Percentiles rank a stretch among this genome's conserved stretches.
Evolutionary conservation across 2,329 filamentous ascomycete species (phyloP).

Genomic region (Paraphaeosphaeria minitans): DNA sequence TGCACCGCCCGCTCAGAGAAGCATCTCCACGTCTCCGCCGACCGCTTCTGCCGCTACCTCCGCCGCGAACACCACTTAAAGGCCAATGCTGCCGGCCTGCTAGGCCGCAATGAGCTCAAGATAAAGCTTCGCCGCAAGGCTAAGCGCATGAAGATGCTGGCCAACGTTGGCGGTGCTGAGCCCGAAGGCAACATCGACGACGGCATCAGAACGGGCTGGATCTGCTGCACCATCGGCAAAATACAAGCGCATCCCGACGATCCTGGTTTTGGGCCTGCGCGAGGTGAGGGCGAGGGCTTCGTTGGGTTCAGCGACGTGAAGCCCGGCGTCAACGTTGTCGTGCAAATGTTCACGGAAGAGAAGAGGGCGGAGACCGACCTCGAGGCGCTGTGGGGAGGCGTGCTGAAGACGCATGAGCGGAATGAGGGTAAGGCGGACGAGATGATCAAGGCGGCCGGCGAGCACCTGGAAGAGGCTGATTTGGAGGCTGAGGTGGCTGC

Average conservation of each 20-base stretch:
- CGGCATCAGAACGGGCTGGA: constrained; percentile 91
- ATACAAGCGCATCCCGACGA: constrained; percentile 61
- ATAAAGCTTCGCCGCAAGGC: constrained; percentile 81
- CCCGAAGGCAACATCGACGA: constrained; percentile 72
- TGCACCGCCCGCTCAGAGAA: constrained; percentile 90
- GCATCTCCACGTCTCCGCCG: constrained; percentile 88
- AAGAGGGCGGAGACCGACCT: constrained; percentile 71
- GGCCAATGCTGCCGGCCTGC: constrained; percentile 82
- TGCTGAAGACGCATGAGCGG: constrained; percentile 50
- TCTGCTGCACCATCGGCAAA: constrained; percentile 86
- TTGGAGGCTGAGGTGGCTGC: constrained; percentile 16
- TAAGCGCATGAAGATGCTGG: constrained; percentile 80
- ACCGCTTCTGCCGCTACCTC: constrained; percentile 87
- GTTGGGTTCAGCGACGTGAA: constrained; percentile 75
- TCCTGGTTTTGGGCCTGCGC: constrained; percentile 30
- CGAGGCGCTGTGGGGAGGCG: constrained; percentile 65
- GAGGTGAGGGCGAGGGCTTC: constrained; percentile 57
- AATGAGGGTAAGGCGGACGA: constrained; percentile 43
- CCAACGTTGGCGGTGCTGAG: constrained; percentile 62
- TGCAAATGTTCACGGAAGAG: constrained; percentile 74
- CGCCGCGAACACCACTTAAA: constrained; percentile 72
- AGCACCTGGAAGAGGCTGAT: constrained; percentile 29
- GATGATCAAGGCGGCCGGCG: constrained; percentile 29
- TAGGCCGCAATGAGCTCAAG: constrained; percentile 90
- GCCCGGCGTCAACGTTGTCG: constrained; percentile 66